Base-by-base conservation (phyloP, 2,329 filamentous ascomycete species). In the Rhytidhysteron rufulum region DNA sequence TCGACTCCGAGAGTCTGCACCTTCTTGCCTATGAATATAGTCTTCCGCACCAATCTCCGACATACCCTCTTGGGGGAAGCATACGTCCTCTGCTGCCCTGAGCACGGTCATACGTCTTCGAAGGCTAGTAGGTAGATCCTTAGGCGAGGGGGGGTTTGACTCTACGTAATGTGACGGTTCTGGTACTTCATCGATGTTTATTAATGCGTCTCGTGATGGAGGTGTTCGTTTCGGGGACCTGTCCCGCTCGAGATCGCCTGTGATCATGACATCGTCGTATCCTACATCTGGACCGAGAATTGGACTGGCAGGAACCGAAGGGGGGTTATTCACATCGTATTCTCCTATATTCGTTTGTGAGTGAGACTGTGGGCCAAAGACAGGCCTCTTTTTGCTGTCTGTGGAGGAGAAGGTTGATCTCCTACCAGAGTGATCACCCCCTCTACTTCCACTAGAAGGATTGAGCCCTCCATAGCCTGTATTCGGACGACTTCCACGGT, bases 31-130 rank as follows among this genome's bases (percentile, higher is more conserved):
- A 31, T 71, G 72, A 27, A 74, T 65, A 9, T 8, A 16, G 35
- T 93, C 88, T 34, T 94, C 88, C 22, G 91, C 86, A 20, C 77
- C 88, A 34, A 93, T 72, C 54, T 94, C 88, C 0, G 88, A 93
- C 66, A 89, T 75, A 4, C 75, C 82, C 40, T 86, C 83, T 5
- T 82, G 81, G 0, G 90, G 91, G 55, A 95, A 96, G 69, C 93
- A 96, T 1, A 97, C 90, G 66, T 97, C 93, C 49, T 86, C 86
- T 54, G 93, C 82, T 0, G 83, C 86, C 9, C 83, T 75, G 10
- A 84, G 49, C 10, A 35, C 35, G 4, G 62, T 66, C 58, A 65
- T 64, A 21, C 62, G 63, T 19, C 63, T 55, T 11, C 53, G 53
- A 35, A 65, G 51, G 4, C 58, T 58, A 32, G 45, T 47, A 6